Conservation (phyloP, 441 rosid genomes). For the Pelargonium myrrhifolium region DNA sequence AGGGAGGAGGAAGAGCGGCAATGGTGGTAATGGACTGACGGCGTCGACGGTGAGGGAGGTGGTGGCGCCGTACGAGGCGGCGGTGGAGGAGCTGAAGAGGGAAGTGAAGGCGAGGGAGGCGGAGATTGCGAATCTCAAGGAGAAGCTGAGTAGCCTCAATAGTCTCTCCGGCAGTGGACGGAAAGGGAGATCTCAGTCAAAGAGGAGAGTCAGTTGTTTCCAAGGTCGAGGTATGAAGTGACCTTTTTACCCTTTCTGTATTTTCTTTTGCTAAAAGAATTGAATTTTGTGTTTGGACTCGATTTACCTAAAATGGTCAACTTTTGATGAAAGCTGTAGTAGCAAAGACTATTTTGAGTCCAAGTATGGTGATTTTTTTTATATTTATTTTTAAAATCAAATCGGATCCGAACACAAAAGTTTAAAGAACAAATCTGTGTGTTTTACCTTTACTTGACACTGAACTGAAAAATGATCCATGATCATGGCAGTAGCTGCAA, state of each 20-base stretch:
- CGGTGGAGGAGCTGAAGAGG: slow-evolving; percentile 71
- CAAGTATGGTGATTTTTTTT: no score
- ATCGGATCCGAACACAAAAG: no score
- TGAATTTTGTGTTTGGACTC: no score
- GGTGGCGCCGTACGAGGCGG: slow-evolving; percentile 92
- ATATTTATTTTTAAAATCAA: no score
- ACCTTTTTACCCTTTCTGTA: not conserved
- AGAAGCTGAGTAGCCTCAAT: slow-evolving; percentile 45
- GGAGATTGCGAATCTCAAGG: slow-evolving; percentile 74
- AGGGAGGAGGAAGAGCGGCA: slow-evolving; percentile 19
- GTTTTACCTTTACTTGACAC: no score
- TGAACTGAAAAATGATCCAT: not conserved
- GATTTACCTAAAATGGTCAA: no score
- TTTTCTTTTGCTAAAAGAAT: no score
- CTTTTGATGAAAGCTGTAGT: no score
- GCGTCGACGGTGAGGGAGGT: slow-evolving; percentile 60
- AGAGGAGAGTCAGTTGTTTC: slow-evolving; percentile 61
- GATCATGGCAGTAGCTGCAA: slow-evolving; percentile 39
- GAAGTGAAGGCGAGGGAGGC: slow-evolving; percentile 58
- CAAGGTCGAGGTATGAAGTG: slow-evolving; percentile 31
- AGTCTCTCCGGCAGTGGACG: slow-evolving; percentile 32
- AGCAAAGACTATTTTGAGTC: no score
- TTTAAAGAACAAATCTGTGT: no score
- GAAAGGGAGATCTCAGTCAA: slow-evolving; percentile 57
- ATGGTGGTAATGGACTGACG: slow-evolving; percentile 19